phyloP scores from a whole-genome alignment of 2,329 filamentous ascomycete species.

The Sporothrix variecibatus region DNA sequence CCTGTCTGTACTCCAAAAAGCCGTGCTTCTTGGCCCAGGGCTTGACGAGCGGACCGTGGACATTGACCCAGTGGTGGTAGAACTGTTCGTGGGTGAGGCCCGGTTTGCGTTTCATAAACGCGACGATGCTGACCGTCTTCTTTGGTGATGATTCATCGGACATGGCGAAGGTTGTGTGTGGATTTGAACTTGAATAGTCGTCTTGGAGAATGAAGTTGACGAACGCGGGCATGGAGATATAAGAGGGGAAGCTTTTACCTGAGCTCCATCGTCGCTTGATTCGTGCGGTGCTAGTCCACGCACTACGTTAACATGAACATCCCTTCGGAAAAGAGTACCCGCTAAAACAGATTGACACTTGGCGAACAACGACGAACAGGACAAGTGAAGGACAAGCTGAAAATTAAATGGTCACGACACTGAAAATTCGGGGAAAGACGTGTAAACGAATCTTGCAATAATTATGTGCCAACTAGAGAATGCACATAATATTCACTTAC shows the following conservation, averaged over 20 bases:
- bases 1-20: slow-evolving; percentile 40
- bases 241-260: not conserved
- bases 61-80: slow-evolving; percentile 40
- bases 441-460: not conserved
- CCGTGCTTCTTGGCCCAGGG: slow-evolving; percentile 41
- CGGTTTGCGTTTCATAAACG: slow-evolving; percentile 31
- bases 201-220: not conserved
- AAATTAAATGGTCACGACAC: not conserved
- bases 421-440: not conserved
- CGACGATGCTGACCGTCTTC: slow-evolving; percentile 22
- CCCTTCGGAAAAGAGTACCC: slow-evolving; percentile 18
- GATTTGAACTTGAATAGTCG: not conserved
- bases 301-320: slow-evolving; percentile 4
- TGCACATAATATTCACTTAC: not conserved
- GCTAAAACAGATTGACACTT: not conserved
- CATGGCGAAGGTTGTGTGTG: not conserved
- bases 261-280: not conserved
- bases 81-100: slow-evolving; percentile 37
- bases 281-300: not conserved
- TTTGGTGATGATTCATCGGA: not conserved
- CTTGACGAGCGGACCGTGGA: slow-evolving; percentile 39
- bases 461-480: not conserved
- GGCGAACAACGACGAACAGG: not conserved
- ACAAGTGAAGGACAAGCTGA: no score
- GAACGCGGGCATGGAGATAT: not conserved